These are phyloP conservation scores for Gastrolobium villosum DNA, from an alignment of 306 rosid species.

Conservation along the genomic window DNA sequence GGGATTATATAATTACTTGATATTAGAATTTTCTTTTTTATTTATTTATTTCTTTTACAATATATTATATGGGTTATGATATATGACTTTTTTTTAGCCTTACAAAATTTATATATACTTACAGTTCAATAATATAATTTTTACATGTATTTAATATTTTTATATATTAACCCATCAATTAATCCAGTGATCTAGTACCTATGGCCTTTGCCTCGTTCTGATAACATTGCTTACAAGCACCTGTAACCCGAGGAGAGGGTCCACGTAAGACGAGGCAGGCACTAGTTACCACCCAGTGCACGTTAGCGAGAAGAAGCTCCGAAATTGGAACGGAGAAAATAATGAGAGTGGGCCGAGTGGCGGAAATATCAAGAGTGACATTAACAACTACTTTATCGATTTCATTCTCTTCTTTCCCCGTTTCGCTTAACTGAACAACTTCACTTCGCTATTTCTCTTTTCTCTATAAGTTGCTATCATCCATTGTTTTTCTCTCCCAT, in stretches of 20 bases:
- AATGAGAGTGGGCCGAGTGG: constrained; percentile 47
- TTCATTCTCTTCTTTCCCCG: not conserved
- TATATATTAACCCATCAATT: too few species aligned
- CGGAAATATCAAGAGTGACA: constrained; percentile 73
- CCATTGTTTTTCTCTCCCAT: not conserved
- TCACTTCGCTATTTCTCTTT: not conserved
- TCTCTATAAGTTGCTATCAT: not conserved
- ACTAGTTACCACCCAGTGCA: constrained; percentile 53
- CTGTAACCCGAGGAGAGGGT: not conserved
- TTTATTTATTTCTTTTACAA: too few species aligned
- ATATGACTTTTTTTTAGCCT: too few species aligned
- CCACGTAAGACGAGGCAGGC: constrained; percentile 4
- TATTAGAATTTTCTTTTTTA: too few species aligned
- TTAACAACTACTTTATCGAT: constrained; percentile 39
- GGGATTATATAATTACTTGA: too few species aligned
- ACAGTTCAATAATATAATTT: too few species aligned
- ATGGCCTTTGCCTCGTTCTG: too few species aligned
- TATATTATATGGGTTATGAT: too few species aligned
- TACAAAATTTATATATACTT: too few species aligned
- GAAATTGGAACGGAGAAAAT: constrained; percentile 61
- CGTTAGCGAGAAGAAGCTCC: constrained; percentile 43
- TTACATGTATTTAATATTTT: too few species aligned
- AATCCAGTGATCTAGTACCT: too few species aligned
- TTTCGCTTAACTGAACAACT: constrained; percentile 26
- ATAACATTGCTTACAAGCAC: too few species aligned